Percentiles rank a stretch among this genome's conserved stretches.
These are phyloP conservation scores for Aspergillus carbonarius DNA, from an alignment of 2,329 filamentous ascomycete genomes.

Conservation along the genomic window DNA sequence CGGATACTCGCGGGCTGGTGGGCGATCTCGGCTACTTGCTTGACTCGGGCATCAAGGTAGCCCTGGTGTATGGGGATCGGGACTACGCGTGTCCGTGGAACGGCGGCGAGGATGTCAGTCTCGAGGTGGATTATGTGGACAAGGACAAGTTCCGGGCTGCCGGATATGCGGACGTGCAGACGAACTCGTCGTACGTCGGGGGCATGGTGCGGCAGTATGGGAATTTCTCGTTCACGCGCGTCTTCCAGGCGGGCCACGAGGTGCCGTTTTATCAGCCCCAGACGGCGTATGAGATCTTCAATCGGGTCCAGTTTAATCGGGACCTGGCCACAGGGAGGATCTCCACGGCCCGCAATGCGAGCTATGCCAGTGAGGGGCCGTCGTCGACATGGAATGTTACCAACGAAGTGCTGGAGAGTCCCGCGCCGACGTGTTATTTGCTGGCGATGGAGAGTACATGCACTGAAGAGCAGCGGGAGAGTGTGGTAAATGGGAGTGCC, in stretches of 20 bases:
- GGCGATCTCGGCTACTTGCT: slow-evolving; percentile 49
- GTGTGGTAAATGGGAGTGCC: slow-evolving; percentile 47
- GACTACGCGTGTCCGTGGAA: slow-evolving; percentile 61
- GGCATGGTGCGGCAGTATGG: slow-evolving; percentile 50
- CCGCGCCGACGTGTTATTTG: slow-evolving; percentile 48
- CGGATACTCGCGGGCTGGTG: slow-evolving; percentile 43
- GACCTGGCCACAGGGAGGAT: slow-evolving; percentile 58
- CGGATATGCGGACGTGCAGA: slow-evolving; percentile 50
- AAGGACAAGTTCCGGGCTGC: slow-evolving; percentile 48
- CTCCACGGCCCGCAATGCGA: slow-evolving; percentile 33
- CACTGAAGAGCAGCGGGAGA: slow-evolving; percentile 44
- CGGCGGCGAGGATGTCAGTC: slow-evolving; percentile 54
- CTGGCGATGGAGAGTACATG: slow-evolving; percentile 41
- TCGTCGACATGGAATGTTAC: slow-evolving; percentile 46
- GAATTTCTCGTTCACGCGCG: slow-evolving; percentile 50
- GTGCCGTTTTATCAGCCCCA: slow-evolving; percentile 57
- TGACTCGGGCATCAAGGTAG: slow-evolving; percentile 57
- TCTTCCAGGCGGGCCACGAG: slow-evolving; percentile 51
- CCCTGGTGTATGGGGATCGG: slow-evolving; percentile 58
- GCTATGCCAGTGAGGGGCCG: slow-evolving; percentile 43
- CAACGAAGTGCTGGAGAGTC: slow-evolving; percentile 43
- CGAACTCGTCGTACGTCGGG: slow-evolving; percentile 45
- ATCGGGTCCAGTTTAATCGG: slow-evolving; percentile 50
- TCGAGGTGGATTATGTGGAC: slow-evolving; percentile 49
- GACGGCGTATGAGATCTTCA: slow-evolving; percentile 55